Evolutionary conservation across 2,329 filamentous ascomycete species (phyloP).

Genomic region (Aspergillus aculeatus): DNA sequence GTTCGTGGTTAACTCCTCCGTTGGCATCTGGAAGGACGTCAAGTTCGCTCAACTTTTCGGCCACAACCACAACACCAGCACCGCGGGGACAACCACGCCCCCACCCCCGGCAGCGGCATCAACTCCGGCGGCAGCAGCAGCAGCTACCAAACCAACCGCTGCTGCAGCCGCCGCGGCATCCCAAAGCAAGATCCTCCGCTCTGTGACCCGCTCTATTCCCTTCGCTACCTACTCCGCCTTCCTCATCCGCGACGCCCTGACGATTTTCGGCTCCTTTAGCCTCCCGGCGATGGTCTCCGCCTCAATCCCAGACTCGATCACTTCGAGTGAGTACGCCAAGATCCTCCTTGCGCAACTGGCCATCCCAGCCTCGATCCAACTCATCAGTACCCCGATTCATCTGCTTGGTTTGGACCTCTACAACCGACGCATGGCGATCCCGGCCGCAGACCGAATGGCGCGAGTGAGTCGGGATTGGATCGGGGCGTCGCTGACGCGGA

Average conservation of each 20-base stretch:
- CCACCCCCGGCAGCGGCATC: conserved; percentile 4
- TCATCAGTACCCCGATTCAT: conserved; percentile 78
- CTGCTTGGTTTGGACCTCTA: conserved; percentile 81
- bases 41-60: conserved; percentile 67
- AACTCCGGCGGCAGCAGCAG: neutral
- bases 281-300: conserved; percentile 25
- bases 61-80: neutral
- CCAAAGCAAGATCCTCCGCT: conserved; percentile 11
- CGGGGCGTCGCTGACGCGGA: conserved; percentile 68
- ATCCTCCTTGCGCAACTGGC: conserved; percentile 62
- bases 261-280: conserved; percentile 62
- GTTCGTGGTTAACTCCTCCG: conserved; percentile 32
- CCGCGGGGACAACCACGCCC: conserved; percentile 7
- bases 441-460: conserved; percentile 57
- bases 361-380: conserved; percentile 73
- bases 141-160: neutral
- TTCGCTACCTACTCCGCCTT: conserved; percentile 59
- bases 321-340: conserved; percentile 22
- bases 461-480: conserved; percentile 72
- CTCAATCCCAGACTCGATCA: conserved; percentile 23
- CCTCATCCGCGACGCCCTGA: conserved; percentile 74
- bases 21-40: conserved; percentile 35
- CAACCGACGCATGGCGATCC: conserved; percentile 57
- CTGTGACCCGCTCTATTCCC: conserved; percentile 51
- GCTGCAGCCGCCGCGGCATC: conserved; percentile 5